Percentiles rank a stretch among this genome's conserved stretches.
Evolutionary conservation across 305 asterid genomes (phyloP).

Genomic region (Rubia tinctorum): DNA sequence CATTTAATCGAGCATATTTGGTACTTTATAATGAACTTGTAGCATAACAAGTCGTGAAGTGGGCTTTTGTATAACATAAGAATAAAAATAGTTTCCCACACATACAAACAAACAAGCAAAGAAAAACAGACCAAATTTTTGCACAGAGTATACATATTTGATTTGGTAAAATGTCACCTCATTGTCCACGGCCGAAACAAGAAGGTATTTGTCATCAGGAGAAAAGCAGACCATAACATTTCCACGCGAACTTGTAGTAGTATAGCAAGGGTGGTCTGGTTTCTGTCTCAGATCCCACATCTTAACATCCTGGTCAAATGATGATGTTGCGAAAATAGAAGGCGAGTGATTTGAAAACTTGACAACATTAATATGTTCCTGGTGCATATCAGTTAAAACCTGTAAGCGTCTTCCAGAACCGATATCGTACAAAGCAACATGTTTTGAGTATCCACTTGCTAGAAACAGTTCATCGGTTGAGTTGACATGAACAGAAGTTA

Average conservation of each 20-base stretch:
- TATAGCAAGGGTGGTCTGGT: slow-evolving; percentile 75
- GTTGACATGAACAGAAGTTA: slow-evolving; percentile 93
- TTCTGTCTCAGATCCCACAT: slow-evolving; percentile 92
- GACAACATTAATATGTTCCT: slow-evolving; percentile 83
- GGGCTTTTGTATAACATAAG: background rate
- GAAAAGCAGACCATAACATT: slow-evolving; percentile 98
- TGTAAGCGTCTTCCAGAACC: slow-evolving; percentile 70
- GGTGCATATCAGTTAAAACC: slow-evolving; percentile 81
- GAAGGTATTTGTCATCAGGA: slow-evolving; percentile 91
- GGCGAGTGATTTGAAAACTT: slow-evolving; percentile 92
- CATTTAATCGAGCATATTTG: slow-evolving; percentile 1
- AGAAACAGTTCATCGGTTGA: slow-evolving; percentile 86
- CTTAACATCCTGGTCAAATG: slow-evolving; percentile 88
- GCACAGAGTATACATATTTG: slow-evolving; percentile 8
- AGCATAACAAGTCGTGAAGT: background rate
- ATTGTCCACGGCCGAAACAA: slow-evolving; percentile 94
- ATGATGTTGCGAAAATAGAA: slow-evolving; percentile 83
- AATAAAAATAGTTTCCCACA: background rate
- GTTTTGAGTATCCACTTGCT: slow-evolving; percentile 89
- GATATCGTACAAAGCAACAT: slow-evolving; percentile 83
- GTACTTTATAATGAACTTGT: background rate
- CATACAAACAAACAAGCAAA: background rate
- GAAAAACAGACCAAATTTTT: background rate
- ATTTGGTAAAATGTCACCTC: slow-evolving; percentile 50
- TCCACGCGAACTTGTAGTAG: slow-evolving; percentile 80